Percentiles rank a stretch among this genome's conserved stretches.
These are phyloP conservation scores for Suhomyces emberorum DNA, from an alignment of 805 yeast genomes.

Conservation along the genomic window DNA sequence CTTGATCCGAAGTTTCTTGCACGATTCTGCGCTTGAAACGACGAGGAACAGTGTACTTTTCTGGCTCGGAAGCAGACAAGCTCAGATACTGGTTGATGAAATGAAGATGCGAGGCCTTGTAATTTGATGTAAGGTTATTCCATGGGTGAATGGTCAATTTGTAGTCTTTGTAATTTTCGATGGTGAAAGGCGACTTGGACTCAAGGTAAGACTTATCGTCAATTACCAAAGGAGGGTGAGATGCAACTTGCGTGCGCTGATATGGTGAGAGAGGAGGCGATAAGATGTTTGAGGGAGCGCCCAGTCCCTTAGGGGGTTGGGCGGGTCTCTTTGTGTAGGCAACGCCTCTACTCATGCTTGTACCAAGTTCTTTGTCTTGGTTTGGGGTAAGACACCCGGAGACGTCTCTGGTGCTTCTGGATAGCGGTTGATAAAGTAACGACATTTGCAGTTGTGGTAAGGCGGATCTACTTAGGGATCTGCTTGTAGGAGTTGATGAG, in stretches of 20 bases:
- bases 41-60: conserved; percentile 8
- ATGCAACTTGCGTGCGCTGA: conserved; percentile 5
- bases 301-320: conserved; percentile 5
- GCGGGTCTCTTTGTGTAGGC: conserved; percentile 1
- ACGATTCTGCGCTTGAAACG: conserved; percentile 11
- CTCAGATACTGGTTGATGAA: conserved; percentile 53
- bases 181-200: conserved; percentile 33
- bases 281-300: conserved; percentile 14
- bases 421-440: conserved; percentile 4
- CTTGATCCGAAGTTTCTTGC: conserved; percentile 4
- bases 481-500: no score
- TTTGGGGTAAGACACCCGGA: conserved; percentile 32
- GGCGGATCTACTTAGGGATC: no score
- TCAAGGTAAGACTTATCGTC: conserved; percentile 9
- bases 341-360: conserved; percentile 6
- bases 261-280: conserved; percentile 29
- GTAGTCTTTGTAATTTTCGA: conserved; percentile 45
- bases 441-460: no score
- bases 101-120: conserved; percentile 46
- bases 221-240: conserved; percentile 6
- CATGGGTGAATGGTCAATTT: conserved; percentile 53
- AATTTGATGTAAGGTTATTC: conserved; percentile 41
- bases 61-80: conserved; percentile 11
- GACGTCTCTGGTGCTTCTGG: conserved; percentile 4
- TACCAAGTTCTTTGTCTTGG: conserved; percentile 7